Base-by-base conservation (phyloP, 202 grass and related monocot genomes). In the Panicum hallii region DNA sequence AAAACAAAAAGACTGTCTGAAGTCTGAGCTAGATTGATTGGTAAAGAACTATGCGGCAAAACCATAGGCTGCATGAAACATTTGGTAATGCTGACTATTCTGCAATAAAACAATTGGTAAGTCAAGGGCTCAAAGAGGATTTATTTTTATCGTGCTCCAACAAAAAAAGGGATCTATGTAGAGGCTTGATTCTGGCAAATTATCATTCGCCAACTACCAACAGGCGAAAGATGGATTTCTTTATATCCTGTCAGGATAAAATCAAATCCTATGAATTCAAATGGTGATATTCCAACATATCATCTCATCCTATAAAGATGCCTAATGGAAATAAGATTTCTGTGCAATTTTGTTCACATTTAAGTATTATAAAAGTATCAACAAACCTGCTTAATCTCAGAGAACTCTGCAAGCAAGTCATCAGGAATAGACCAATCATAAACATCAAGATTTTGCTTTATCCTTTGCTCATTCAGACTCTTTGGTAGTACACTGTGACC, bases 401-500 rank as follows among this genome's bases (percentile, higher is more conserved):
- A 88, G 54, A 97, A 94, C 77, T 91, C 70, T 7, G n/a, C 58
- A 75, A 94, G 50, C 38, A 94, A 57, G 15, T 93, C 92, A 3
- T 93, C 83, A 6, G 95, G 84, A 86, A 97, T 94, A 38, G 78
- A 94, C 92, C 92, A 97, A 85, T 72, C 88, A 87, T 88, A 88
- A 53, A 94, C 44, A 80, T 90, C 88, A 60, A 91, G 40, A 52
- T 94, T 97, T 70, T 91, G 81, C 43, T 88, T 97, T 75, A 94
- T 91, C 76, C 92, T 85, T 83, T 83, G 77, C 82, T 97, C 95
- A 22, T 47, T 94, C 45, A 88, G 82, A 5, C 95, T 97, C 85
- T 97, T 97, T 70, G 92, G 92, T 12, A 97, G 88, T 11, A 97
- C 87, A 42, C 87, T 93, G 63, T 97, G 92, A 20, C 95, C 95